phyloP scores from a whole-genome alignment of 306 rosid species.

The Phaseolus lunatus region DNA sequence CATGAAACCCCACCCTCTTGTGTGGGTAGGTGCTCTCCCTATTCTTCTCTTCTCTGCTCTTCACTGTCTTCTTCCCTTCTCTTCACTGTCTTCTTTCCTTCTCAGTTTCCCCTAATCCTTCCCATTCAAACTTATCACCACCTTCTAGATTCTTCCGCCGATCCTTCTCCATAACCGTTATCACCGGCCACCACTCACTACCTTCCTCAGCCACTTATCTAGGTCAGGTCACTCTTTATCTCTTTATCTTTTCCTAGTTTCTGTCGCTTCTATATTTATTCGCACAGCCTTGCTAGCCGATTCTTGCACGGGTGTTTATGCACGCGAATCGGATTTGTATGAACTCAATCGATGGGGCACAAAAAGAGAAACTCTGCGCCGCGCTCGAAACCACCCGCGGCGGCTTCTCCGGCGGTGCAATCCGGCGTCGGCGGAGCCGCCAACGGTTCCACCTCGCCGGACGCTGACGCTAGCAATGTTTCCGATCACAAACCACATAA shows the following conservation, averaged over 20 bases:
- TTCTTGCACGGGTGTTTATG: slow-evolving; percentile 50
- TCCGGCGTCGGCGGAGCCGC: slow-evolving; percentile 61
- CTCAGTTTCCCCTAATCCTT: neutral
- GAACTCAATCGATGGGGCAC: slow-evolving; percentile 75
- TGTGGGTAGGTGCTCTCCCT: slow-evolving; percentile 36
- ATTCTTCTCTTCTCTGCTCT: neutral
- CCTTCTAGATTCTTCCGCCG: slow-evolving; percentile 55
- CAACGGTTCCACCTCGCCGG: slow-evolving; percentile 45
- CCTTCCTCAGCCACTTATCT: slow-evolving; percentile 17
- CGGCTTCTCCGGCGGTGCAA: slow-evolving; percentile 61
- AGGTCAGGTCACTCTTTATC: slow-evolving; percentile 34
- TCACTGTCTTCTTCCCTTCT: neutral
- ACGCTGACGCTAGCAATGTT: slow-evolving; percentile 38
- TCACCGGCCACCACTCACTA: slow-evolving; percentile 7
- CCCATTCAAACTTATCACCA: neutral
- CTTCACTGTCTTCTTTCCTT: neutral
- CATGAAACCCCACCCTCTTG: slow-evolving; percentile 38
- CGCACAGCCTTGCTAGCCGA: neutral
- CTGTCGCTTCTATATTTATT: neutral
- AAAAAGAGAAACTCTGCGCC: slow-evolving; percentile 80
- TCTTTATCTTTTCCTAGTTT: neutral
- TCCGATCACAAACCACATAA: slow-evolving; percentile 38
- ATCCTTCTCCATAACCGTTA: slow-evolving; percentile 50
- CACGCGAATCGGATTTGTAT: slow-evolving; percentile 66
- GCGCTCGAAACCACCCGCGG: slow-evolving; percentile 68